These are phyloP conservation scores for Gossypium herbaceum DNA, from an alignment of 345 rosid genomes.

Conservation along the genomic window DNA sequence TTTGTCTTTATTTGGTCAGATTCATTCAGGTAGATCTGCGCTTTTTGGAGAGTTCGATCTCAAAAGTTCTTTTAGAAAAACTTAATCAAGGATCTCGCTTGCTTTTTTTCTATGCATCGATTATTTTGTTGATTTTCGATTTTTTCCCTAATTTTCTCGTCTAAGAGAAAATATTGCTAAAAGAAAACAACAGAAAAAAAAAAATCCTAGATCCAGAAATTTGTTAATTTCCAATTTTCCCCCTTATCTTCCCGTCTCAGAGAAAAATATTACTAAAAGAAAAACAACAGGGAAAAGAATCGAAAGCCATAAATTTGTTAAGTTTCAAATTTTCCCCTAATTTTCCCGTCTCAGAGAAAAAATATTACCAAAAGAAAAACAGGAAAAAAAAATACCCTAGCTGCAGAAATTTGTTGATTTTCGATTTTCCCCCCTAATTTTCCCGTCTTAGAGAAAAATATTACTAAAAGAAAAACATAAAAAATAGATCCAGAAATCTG, in stretches of 20 bases:
- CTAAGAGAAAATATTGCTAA: no score
- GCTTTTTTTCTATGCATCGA: slow-evolving; percentile 6
- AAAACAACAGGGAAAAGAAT: not conserved
- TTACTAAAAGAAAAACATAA: no score
- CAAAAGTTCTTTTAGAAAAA: no score
- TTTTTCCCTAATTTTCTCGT: not conserved
- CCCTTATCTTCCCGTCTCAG: not conserved
- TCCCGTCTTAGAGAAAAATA: not conserved
- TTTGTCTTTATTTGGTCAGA: slow-evolving; percentile 1
- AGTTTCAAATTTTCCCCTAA: not conserved
- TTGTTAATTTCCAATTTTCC: no score
- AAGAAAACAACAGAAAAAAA: not conserved
- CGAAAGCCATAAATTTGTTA: not conserved
- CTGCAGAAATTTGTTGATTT: no score
- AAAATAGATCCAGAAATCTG: no score
- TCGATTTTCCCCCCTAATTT: not conserved
- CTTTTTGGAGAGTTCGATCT: not conserved
- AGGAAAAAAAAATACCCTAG: not conserved
- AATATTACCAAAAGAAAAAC: no score
- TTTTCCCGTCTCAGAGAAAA: not conserved
- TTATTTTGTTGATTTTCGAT: slow-evolving; percentile 4
- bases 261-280: not conserved
- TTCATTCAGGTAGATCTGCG: slow-evolving; percentile 18
- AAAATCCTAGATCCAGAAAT: no score
- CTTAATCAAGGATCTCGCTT: not conserved